A percentile compares a stretch with the other conserved stretches of the same genome.
Evolutionary conservation across 2,329 filamentous ascomycete genomes (phyloP).

Genomic region (Botrytis fabae): DNA sequence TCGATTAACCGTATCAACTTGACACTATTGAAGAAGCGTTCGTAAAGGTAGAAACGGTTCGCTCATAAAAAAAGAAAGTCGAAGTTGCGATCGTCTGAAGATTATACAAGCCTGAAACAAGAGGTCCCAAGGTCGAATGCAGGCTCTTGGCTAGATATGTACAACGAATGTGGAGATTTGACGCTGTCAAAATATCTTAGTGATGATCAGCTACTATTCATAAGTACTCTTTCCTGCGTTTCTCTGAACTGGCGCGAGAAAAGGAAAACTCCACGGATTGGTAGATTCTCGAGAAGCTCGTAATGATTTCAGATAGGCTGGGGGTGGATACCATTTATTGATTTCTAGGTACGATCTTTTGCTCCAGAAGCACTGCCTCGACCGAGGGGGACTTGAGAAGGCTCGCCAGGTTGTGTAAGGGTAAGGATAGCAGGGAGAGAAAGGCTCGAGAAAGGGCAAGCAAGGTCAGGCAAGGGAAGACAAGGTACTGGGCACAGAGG

Average conservation of each 20-base stretch:
- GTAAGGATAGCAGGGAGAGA: neutral
- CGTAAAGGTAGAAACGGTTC: neutral
- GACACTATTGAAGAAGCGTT: neutral
- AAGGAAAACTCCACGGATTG: neutral
- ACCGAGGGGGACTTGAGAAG: neutral
- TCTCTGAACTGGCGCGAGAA: neutral
- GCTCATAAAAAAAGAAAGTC: neutral
- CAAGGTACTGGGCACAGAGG: neutral
- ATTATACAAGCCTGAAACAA: constrained; percentile 20
- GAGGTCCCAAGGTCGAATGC: constrained; percentile 13
- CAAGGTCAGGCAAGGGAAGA: neutral
- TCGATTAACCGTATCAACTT: neutral
- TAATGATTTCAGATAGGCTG: constrained; percentile 9
- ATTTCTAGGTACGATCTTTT: neutral
- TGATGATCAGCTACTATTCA: neutral
- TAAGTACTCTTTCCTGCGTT: neutral
- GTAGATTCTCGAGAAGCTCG: neutral
- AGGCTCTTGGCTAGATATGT: constrained; percentile 6
- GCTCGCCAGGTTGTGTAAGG: neutral
- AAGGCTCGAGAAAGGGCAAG: neutral
- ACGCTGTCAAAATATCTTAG: neutral
- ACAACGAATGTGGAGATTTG: constrained; percentile 16
- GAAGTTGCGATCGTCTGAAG: constrained; percentile 18
- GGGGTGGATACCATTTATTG: neutral
- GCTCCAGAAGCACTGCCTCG: constrained; percentile 9